phyloP scores from a whole-genome alignment of 768 basidiomycete genomes.

The Trametes sanguinea region DNA sequence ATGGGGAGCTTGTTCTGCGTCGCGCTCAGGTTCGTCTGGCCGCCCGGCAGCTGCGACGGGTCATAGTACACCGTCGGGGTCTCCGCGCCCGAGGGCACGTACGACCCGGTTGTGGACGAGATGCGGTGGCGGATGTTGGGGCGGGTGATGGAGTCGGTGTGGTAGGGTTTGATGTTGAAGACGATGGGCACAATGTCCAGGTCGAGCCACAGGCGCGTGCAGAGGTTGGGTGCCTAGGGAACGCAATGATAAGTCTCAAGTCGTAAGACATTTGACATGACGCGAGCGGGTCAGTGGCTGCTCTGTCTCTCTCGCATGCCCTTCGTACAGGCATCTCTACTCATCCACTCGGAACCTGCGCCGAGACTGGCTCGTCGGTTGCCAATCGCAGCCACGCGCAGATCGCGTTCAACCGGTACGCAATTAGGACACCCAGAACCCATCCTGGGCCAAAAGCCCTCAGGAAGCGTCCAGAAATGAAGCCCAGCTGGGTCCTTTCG shows the following conservation, averaged over 20 bases:
- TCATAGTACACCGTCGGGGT: slow-evolving; percentile 75
- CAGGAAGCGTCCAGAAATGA: slow-evolving; percentile 9
- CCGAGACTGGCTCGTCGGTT: not conserved
- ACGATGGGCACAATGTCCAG: slow-evolving; percentile 83
- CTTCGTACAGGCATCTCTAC: too few relatives aligned
- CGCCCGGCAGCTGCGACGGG: slow-evolving; percentile 47
- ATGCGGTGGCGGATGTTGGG: slow-evolving; percentile 83
- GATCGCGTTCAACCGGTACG: not conserved
- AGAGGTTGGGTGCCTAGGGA: slow-evolving; percentile 71
- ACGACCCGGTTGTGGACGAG: slow-evolving; percentile 77
- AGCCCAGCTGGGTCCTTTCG: slow-evolving; percentile 4
- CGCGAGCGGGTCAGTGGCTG: not conserved
- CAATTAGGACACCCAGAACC: not conserved
- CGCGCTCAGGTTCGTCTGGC: slow-evolving; percentile 41
- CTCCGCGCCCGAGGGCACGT: slow-evolving; percentile 73
- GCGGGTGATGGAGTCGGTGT: slow-evolving; percentile 75
- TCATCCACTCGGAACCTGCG: not conserved
- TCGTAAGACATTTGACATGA: not conserved
- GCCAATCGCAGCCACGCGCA: slow-evolving; percentile 4
- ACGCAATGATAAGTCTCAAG: slow-evolving; percentile 22
- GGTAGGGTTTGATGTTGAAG: slow-evolving; percentile 83
- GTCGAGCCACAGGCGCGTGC: slow-evolving; percentile 82
- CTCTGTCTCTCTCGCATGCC: too few relatives aligned
- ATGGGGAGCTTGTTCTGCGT: slow-evolving; percentile 66
- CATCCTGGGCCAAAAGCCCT: not conserved